Percentiles rank a stretch among this genome's conserved stretches.
These are phyloP conservation scores for Cercospora citrullina DNA, from an alignment of 2,329 filamentous ascomycete species.

Conservation along the genomic window DNA sequence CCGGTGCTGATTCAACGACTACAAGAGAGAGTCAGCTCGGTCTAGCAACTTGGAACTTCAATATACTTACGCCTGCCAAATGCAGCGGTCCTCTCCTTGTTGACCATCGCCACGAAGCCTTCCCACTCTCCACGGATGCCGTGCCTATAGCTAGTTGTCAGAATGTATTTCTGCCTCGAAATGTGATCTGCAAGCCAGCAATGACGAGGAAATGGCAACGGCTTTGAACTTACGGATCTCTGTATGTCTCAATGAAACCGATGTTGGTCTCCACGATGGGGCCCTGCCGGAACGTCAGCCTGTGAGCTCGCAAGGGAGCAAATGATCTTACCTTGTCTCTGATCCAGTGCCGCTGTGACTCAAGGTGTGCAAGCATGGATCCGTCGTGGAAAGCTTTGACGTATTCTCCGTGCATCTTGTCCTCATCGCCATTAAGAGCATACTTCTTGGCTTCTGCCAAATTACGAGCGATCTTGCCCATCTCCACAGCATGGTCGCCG, in stretches of 20 bases:
- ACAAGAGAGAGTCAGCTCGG: not conserved
- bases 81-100: conserved; percentile 83
- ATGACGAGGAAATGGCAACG: not conserved
- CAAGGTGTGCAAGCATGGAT: conserved; percentile 52
- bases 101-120: conserved; percentile 65
- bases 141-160: conserved; percentile 30
- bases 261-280: conserved; percentile 55
- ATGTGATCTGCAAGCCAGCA: not conserved
- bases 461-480: conserved; percentile 49
- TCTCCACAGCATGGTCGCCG: conserved; percentile 50
- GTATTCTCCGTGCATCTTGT: conserved; percentile 50
- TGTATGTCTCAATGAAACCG: conserved; percentile 57
- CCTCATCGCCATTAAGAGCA: conserved; percentile 48
- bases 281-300: conserved; percentile 26
- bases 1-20: conserved; percentile 76
- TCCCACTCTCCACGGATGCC: conserved; percentile 55
- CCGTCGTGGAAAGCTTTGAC: conserved; percentile 53
- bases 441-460: conserved; percentile 51
- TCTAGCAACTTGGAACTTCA: not conserved
- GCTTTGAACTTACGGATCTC: conserved; percentile 44
- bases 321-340: conserved; percentile 45
- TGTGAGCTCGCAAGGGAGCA: not conserved
- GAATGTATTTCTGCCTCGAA: not conserved
- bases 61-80: conserved; percentile 61
- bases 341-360: conserved; percentile 56